These are phyloP conservation scores for Picochlorum costavermella DNA, from an alignment of 139 green algal genomes.

Conservation along the genomic window DNA sequence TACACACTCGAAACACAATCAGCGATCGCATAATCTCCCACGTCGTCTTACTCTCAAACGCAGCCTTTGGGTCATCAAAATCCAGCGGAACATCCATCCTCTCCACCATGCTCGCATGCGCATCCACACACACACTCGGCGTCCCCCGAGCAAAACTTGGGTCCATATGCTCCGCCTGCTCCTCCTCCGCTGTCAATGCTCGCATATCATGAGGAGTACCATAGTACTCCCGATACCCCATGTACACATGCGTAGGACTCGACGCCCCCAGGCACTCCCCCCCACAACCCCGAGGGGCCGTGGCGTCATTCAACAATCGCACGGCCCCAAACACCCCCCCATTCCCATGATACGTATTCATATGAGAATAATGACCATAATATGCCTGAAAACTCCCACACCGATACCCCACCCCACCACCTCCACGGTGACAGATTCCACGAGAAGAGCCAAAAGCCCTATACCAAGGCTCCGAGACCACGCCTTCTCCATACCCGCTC, in stretches of 20 bases:
- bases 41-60: conserved; percentile 28
- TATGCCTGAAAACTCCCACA: too few relatives aligned
- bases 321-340: too few relatives aligned
- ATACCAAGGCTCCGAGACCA: too few relatives aligned
- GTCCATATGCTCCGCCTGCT: neutral
- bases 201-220: neutral
- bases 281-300: too few relatives aligned
- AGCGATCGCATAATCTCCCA: conserved; percentile 32
- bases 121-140: neutral
- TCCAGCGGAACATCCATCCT: neutral
- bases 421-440: too few relatives aligned
- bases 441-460: too few relatives aligned
- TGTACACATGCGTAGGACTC: neutral
- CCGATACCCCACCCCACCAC: too few relatives aligned
- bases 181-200: neutral
- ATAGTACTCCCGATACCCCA: neutral
- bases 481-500: neutral
- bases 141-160: neutral
- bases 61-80: neutral
- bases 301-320: too few relatives aligned
- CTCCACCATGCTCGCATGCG: neutral
- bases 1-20: conserved; percentile 35
- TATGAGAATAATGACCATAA: too few relatives aligned
- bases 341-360: too few relatives aligned
- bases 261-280: neutral